These are phyloP conservation scores for Ceratopteris richardii DNA, from an alignment of 75 land plant genomes.

Conservation along the genomic window DNA sequence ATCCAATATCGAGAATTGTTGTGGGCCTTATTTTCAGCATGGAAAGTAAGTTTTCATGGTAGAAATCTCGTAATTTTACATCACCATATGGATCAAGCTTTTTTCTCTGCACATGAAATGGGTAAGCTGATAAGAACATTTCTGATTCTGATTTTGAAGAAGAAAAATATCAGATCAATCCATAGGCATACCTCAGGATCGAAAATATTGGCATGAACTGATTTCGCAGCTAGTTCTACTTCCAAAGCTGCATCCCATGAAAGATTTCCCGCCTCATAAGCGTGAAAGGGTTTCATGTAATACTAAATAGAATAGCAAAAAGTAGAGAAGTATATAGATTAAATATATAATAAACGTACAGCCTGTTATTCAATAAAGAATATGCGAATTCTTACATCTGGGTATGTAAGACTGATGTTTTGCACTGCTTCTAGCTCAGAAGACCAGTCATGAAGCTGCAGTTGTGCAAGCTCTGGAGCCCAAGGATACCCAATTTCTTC, in stretches of 20 bases:
- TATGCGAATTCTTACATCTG: constrained; percentile 23
- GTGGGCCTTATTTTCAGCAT: constrained; percentile 25
- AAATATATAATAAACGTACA: no score
- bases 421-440: constrained; percentile 25
- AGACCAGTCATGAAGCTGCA: constrained; percentile 30
- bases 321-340: neutral
- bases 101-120: constrained; percentile 26
- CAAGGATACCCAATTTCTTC: constrained; percentile 36
- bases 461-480: constrained; percentile 32
- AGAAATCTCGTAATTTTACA: constrained; percentile 23
- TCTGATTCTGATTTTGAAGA: no score
- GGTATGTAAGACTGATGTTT: constrained; percentile 20
- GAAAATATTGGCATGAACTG: constrained; percentile 43
- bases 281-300: constrained; percentile 43
- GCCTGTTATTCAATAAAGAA: no score
- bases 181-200: constrained; percentile 32
- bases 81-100: constrained; percentile 44
- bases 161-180: no score
- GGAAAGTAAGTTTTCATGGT: constrained; percentile 24
- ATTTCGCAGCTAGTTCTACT: constrained; percentile 45
- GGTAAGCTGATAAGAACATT: neutral
- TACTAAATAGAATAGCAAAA: constrained; percentile 19
- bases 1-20: constrained; percentile 32
- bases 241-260: constrained; percentile 47
- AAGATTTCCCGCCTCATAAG: constrained; percentile 36